Evolutionary conservation across 2,329 filamentous ascomycete species (phyloP).

Genomic region (Emmonsiellopsis sp.): DNA sequence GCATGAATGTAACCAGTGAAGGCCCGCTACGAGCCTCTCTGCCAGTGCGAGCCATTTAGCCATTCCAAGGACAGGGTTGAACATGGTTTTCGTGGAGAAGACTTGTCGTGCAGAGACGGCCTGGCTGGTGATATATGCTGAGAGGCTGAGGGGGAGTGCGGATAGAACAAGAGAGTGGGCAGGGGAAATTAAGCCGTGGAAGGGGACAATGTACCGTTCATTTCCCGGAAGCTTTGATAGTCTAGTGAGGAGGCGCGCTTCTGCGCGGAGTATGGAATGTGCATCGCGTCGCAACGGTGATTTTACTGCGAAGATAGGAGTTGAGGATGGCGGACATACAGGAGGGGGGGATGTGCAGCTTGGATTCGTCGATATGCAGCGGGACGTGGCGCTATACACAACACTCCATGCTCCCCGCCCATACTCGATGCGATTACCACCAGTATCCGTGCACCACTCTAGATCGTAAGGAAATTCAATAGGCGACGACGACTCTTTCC

Average conservation of each 20-base stretch:
- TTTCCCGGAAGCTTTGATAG: slow-evolving; percentile 24
- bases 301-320: slow-evolving; percentile 35
- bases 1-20: slow-evolving; percentile 35
- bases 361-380: slow-evolving; percentile 15
- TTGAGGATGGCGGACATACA: slow-evolving; percentile 8
- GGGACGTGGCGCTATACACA: slow-evolving; percentile 35
- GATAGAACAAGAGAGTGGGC: slow-evolving; percentile 35
- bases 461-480: slow-evolving; percentile 26
- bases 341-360: slow-evolving; percentile 24
- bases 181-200: slow-evolving; percentile 34
- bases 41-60: slow-evolving; percentile 33
- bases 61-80: slow-evolving; percentile 36
- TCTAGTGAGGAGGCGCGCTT: slow-evolving; percentile 35
- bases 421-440: slow-evolving; percentile 28
- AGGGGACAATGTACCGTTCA: slow-evolving; percentile 34
- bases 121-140: slow-evolving; percentile 31
- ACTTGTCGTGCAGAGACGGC: slow-evolving; percentile 20
- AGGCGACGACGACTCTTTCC: slow-evolving; percentile 9
- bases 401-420: slow-evolving; percentile 41
- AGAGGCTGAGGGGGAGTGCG: slow-evolving; percentile 35
- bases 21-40: slow-evolving; percentile 29
- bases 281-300: slow-evolving; percentile 34
- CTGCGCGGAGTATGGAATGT: slow-evolving; percentile 30
- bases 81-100: slow-evolving; percentile 35
- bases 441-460: slow-evolving; percentile 20